A percentile compares a stretch with the other conserved stretches of the same genome.
phyloP scores from a whole-genome alignment of 495 filamentous ascomycete genomes.

The Penicillium alfredii region DNA sequence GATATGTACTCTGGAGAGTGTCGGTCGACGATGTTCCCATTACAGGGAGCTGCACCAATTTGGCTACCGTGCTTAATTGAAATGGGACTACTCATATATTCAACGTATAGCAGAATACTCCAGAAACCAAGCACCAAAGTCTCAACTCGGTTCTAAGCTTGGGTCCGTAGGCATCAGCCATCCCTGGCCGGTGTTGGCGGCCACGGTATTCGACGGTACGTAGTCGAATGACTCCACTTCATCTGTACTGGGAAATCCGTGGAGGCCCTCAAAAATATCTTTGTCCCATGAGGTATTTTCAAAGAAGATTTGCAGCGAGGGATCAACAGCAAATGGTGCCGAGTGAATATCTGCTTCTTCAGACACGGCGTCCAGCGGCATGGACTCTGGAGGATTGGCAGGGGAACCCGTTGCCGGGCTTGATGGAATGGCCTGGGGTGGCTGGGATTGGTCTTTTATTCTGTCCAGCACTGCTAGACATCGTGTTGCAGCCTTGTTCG shows the following conservation, averaged over 20 bases:
- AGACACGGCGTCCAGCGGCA: not conserved
- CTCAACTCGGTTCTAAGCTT: no score
- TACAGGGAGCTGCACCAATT: no score
- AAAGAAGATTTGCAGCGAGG: conserved; percentile 18
- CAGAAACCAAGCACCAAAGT: no score
- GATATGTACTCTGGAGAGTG: no score
- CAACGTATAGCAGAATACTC: no score
- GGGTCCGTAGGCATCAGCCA: not conserved
- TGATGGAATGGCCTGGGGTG: not conserved
- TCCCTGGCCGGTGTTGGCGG: not conserved
- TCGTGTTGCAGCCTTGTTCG: conserved; percentile 10
- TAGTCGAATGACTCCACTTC: conserved; percentile 15
- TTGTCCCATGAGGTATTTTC: conserved; percentile 12
- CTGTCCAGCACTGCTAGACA: conserved; percentile 16
- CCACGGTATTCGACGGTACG: no score
- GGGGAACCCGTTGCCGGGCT: no score
- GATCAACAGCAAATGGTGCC: conserved; percentile 11
- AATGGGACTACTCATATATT: no score
- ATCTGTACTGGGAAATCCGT: conserved; percentile 16
- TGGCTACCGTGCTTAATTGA: no score
- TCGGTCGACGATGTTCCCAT: no score
- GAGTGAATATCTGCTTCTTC: not conserved
- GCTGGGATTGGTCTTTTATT: conserved; percentile 7
- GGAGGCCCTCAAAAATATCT: conserved; percentile 14
- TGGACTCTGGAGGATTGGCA: not conserved